Conservation (phyloP, 768 basidiomycete genomes). For the Pleurotus cornucopiae region DNA sequence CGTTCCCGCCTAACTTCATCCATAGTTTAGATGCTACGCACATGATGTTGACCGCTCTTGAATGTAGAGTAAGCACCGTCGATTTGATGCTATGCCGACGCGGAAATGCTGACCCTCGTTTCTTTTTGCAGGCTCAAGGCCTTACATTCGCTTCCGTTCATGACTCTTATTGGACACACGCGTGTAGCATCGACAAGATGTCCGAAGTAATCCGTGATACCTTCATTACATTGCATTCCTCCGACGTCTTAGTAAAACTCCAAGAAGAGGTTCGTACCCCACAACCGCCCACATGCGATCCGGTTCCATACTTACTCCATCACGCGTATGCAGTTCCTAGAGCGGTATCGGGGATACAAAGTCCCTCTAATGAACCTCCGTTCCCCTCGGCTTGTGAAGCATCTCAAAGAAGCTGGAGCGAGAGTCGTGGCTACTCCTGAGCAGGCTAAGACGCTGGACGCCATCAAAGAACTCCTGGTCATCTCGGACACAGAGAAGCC, state of each 20-base stretch:
- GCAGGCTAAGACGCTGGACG: constrained; percentile 3
- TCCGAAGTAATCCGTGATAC: constrained; percentile 85
- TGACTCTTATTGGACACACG: constrained; percentile 99
- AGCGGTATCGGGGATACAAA: constrained; percentile 73
- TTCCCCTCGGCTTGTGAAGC: constrained; percentile 29
- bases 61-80: constrained; percentile 61
- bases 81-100: background rate
- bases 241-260: constrained; percentile 74
- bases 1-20: constrained; percentile 99
- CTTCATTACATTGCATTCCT: constrained; percentile 89
- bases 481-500: constrained; percentile 11
- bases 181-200: constrained; percentile 83
- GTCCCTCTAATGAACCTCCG: constrained; percentile 53
- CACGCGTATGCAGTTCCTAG: constrained; percentile 48
- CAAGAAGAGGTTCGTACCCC: constrained; percentile 58
- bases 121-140: constrained; percentile 47
- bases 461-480: constrained; percentile 7
- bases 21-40: constrained; percentile 98
- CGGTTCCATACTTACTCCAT: background rate
- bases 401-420: constrained; percentile 40
- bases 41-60: constrained; percentile 95
- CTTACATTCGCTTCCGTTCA: constrained; percentile 94
- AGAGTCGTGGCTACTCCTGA: constrained; percentile 31
- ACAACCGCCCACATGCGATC: background rate
- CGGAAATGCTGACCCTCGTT: constrained; percentile 1